Base-by-base conservation (phyloP, 1,139 yeast genomes). In the Saccharomyces hybrid region DNA sequence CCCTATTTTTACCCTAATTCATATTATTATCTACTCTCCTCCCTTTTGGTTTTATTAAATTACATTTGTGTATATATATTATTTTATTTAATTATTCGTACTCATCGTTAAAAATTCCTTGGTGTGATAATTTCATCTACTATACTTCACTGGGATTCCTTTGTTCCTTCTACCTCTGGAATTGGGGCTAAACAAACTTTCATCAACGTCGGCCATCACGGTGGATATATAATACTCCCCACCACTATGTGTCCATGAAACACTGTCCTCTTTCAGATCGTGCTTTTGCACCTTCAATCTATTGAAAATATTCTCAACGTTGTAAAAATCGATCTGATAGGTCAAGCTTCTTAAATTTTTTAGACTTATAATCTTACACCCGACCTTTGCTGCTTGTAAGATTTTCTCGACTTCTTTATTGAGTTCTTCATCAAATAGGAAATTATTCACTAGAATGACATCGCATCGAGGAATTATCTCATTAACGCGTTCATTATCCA, bases 231-330 rank as follows among this genome's bases (percentile, higher is more conserved):
- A 89, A 70, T 87, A 89, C 8, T 83, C 84, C n/a, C 70, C 70
- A 50, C 90, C 89, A 54, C 83, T 84, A 38, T 87, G 87, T 0
- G 97, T 89, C 97, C 97, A 90, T 56, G 95, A 86, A 14, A 90
- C 97, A 31, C 90, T 78, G 60, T 82, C 82, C 52, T 82, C 81
- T 49, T 83, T 82, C 73, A 88, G 84, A 55, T 80, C 83, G 59
- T 76, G 81, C 61, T 80, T 81, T 58, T 82, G 82, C 2, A 88
- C 91, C 47, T 75, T 73, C 55, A 89, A 75, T 62, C 83, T 76
- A 65, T 86, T 89, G 60, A 89, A 74, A 11, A 88, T 80, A 52
- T 79, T 76, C 34, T 81, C 86, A 4, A 79, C 75, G 47, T 80
- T 77, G 11, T 78, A 78, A 68, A 78, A 77, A 59, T 85, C 72